These are phyloP conservation scores for Salix viminalis DNA, from an alignment of 345 rosid species.

Conservation along the genomic window DNA sequence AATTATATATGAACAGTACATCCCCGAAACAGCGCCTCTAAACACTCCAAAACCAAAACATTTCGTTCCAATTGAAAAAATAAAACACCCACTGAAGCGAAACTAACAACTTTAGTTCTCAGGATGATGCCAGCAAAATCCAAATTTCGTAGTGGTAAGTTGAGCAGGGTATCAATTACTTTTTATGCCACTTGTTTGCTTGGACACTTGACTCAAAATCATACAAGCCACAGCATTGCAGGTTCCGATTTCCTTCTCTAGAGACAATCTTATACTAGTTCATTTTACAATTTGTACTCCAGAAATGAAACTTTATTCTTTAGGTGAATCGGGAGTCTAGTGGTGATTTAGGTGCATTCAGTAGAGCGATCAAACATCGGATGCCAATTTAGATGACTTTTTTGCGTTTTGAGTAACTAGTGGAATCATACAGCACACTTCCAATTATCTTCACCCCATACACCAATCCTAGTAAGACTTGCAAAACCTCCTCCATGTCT, in stretches of 20 bases:
- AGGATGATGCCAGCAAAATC: background rate
- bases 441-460: constrained; percentile 8
- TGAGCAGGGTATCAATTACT: constrained; percentile 4
- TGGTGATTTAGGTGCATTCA: background rate
- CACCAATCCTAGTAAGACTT: background rate
- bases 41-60: too few relatives aligned
- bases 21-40: too few relatives aligned
- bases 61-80: too few relatives aligned
- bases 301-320: too few relatives aligned
- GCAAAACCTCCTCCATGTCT: constrained; percentile 17
- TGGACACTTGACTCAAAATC: background rate
- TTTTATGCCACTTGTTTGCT: background rate
- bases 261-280: background rate
- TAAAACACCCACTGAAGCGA: too few relatives aligned
- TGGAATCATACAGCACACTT: constrained; percentile 2
- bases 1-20: too few relatives aligned
- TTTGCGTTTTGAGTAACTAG: constrained; percentile 18
- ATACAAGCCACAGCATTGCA: too few relatives aligned
- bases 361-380: background rate
- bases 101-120: too few relatives aligned
- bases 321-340: background rate
- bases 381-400: background rate
- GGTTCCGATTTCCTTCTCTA: background rate
- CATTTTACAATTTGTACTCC: too few relatives aligned
- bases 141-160: background rate